These are phyloP conservation scores for Annona cherimola DNA, from an alignment of 164 flowering plant species.

Conservation along the genomic window DNA sequence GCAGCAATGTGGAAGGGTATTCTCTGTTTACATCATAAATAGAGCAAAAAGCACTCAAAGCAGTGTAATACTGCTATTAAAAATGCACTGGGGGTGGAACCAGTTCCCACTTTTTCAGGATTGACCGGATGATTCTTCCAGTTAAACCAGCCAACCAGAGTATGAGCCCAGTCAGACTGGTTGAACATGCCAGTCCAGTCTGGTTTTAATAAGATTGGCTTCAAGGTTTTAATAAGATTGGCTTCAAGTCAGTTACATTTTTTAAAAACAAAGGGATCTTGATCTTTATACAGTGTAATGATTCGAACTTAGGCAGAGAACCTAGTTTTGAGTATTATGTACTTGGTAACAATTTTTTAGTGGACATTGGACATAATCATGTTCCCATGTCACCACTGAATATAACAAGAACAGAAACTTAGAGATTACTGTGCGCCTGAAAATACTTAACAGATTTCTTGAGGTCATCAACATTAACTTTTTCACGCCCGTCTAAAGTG, in stretches of 20 bases:
- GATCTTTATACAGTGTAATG: neutral
- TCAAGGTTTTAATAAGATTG: neutral
- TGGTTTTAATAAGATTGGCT: too few relatives aligned
- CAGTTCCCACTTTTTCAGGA: too few relatives aligned
- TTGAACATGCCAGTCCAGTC: too few relatives aligned
- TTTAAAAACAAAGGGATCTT: neutral
- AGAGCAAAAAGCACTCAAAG: neutral
- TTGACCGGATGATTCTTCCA: too few relatives aligned
- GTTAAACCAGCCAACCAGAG: too few relatives aligned
- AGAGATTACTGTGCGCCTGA: constrained; percentile 1
- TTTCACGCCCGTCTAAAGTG: constrained; percentile 93
- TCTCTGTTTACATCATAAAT: neutral
- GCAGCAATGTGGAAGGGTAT: too few relatives aligned
- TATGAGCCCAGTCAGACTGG: too few relatives aligned
- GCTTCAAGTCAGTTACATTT: neutral
- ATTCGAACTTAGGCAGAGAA: neutral
- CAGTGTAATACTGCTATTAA: too few relatives aligned
- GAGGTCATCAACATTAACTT: constrained; percentile 83
- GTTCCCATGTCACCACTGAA: neutral
- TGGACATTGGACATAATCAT: neutral
- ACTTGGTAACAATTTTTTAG: neutral
- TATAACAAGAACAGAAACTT: neutral
- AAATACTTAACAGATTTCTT: constrained; percentile 84
- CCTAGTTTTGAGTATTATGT: neutral
- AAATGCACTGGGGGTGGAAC: too few relatives aligned